Evolutionary conservation across 306 rosid species (phyloP).

Genomic region (Trichosanthes truncata): DNA sequence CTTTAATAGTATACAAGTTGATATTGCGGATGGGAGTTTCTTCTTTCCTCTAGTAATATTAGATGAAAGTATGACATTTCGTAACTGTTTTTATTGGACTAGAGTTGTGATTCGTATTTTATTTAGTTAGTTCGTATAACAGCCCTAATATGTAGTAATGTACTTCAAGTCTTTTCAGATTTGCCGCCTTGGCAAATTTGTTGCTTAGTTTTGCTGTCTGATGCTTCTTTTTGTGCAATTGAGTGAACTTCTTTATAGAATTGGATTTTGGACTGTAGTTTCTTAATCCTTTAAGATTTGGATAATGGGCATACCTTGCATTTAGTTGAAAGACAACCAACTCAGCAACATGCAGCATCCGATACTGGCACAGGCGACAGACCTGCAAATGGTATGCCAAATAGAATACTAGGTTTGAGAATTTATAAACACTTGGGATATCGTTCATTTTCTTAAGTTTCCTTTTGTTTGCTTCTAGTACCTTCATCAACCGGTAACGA

Average conservation of each 20-base stretch:
- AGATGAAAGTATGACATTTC: background rate
- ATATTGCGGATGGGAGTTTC: background rate
- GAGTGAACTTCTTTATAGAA: background rate
- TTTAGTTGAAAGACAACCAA: conserved; percentile 85
- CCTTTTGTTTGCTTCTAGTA: conserved; percentile 9
- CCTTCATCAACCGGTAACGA: conserved; percentile 45
- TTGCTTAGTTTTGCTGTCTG: background rate
- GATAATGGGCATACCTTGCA: conserved; percentile 95
- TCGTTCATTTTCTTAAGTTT: conserved; percentile 4
- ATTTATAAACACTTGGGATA: background rate
- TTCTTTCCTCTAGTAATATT: background rate
- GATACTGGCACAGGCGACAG: conserved; percentile 45
- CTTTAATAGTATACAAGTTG: background rate
- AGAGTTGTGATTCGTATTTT: background rate
- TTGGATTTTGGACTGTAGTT: conserved; percentile 12
- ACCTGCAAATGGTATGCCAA: conserved; percentile 22
- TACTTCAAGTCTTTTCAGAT: background rate
- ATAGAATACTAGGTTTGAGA: background rate
- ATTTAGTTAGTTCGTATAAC: background rate
- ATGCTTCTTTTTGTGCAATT: background rate
- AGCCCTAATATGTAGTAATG: background rate
- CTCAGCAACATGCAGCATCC: conserved; percentile 47
- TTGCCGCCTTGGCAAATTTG: background rate
- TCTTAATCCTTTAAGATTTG: conserved; percentile 63
- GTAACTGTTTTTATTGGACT: background rate